Evolutionary conservation across 179 eudicot species (phyloP).

Genomic region (Heliamphora pulchella): DNA sequence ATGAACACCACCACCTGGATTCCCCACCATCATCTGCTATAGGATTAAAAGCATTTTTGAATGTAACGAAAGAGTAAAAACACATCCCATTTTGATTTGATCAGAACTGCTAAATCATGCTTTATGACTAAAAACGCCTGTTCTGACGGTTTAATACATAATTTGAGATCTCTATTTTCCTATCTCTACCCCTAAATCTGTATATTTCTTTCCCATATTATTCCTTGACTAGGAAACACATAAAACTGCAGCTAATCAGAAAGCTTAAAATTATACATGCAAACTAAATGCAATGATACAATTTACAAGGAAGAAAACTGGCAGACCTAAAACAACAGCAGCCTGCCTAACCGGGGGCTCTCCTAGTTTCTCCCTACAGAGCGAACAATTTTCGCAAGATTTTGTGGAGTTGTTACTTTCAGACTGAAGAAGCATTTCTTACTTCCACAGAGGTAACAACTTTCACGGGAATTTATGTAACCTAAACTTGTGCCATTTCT

Average conservation of each 20-base stretch:
- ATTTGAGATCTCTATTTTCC: conserved; percentile 15
- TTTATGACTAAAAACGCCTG: neutral
- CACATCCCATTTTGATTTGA: neutral
- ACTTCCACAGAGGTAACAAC: neutral
- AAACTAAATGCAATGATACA: neutral
- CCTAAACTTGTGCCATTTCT: conserved; percentile 25
- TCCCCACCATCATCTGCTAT: too few relatives aligned
- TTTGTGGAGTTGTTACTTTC: neutral
- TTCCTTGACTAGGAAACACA: neutral
- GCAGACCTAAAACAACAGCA: neutral
- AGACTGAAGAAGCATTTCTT: neutral
- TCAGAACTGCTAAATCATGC: conserved; percentile 10
- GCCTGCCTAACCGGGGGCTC: neutral
- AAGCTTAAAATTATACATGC: neutral
- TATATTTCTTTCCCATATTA: conserved; percentile 5
- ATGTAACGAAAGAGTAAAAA: too few relatives aligned
- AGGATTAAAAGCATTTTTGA: neutral
- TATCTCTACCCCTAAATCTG: conserved; percentile 18
- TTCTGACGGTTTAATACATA: conserved; percentile 13
- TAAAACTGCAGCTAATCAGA: conserved; percentile 13
- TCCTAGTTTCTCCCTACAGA: neutral
- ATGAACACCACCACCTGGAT: too few relatives aligned
- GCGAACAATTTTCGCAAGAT: neutral
- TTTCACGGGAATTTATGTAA: neutral
- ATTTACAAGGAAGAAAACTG: neutral